Percentiles rank a stretch among this genome's conserved stretches.
Conservation (phyloP, 129 eudicot genomes). For the Centrapalus pauciflorus region DNA sequence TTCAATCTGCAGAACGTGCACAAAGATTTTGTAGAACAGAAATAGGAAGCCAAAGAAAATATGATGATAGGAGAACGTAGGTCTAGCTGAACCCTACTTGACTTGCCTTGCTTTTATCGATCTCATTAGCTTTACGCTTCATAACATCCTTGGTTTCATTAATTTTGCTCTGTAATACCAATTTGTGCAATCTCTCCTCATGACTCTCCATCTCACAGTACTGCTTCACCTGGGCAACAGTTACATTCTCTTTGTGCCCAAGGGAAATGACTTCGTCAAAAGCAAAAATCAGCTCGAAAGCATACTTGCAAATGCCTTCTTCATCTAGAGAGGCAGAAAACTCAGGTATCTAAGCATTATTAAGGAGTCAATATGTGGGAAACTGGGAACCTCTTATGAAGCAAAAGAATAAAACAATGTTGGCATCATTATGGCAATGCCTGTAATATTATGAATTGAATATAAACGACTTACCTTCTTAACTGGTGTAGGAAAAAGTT, state of each 20-base stretch:
- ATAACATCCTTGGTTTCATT: slow-evolving; percentile 89
- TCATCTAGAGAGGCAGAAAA: slow-evolving; percentile 81
- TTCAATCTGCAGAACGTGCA: slow-evolving; percentile 51
- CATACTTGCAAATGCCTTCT: slow-evolving; percentile 84
- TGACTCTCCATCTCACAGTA: slow-evolving; percentile 98
- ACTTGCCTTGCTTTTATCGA: slow-evolving; percentile 85
- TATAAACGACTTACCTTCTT: background rate
- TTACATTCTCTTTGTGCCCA: slow-evolving; percentile 94
- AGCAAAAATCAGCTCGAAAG: slow-evolving; percentile 95
- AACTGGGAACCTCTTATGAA: background rate
- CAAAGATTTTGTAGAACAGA: background rate
- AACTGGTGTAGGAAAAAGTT: background rate
- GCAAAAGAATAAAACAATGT: background rate
- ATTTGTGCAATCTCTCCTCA: slow-evolving; percentile 82
- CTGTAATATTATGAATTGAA: background rate
- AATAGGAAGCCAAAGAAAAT: background rate
- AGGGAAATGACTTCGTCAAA: slow-evolving; percentile 92
- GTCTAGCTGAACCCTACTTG: slow-evolving; percentile 8
- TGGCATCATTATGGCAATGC: background rate
- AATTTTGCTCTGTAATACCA: slow-evolving; percentile 70
- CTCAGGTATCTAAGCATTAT: slow-evolving; percentile 81
- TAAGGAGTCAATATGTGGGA: slow-evolving; percentile 36
- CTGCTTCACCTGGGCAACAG: slow-evolving; percentile 89
- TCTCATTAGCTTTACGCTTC: slow-evolving; percentile 95
- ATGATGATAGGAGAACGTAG: background rate